Evolutionary conservation across 352 stramenopile genomes (phyloP), one percentile per base, ranked within the genome.

Genomic region (Phytopythium delawarense): DNA sequence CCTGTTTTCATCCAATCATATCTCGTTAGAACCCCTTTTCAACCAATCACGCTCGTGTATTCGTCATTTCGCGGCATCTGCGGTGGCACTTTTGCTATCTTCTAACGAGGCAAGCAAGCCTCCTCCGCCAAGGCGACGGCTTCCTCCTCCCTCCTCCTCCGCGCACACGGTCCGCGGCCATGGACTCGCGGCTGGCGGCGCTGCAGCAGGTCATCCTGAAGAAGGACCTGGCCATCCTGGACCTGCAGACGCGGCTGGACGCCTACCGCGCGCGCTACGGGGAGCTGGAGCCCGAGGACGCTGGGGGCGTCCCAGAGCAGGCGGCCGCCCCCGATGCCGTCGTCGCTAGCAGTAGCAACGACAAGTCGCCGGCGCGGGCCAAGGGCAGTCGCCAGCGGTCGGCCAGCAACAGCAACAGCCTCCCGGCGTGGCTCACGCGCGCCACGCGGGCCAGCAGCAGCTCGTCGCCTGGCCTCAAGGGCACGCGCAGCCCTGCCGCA

Each of bases 161-260:
- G 28, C 5, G 2, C 28, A 32, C 4, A n/a, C 44, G 49, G 25
- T 28, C 11, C 16, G 32, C 28, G 42, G 34, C 62, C 23, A 87
- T 87, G 77, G 75, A 84, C 54, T 71, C 71, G 67, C 75, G 75
- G 39, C 70, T 91, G 21, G 51, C 71, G 39, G 81, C 89, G 71
- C 77, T 93, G 52, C 81, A 93, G 69, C 81, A 89, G 48, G 77
- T 93, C 61, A 91, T 93, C 59, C 67, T 89, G 57, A 88, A 91
- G 70, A 93, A 93, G 64, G 84, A 93, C 64, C 66, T 89, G 61
- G 90, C 91, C 80, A 91, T 93, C 63, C 66, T 93, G 28, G 74
- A 84, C 59, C 70, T 93, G 18, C 80, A 90, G 73, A 84, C 68
- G 53, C 80, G 84, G 63, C 65, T 93, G 59, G 67, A 80, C 40